A percentile compares a stretch with the other conserved stretches of the same genome.
Conservation (phyloP, 331 rosid genomes). For the Arachis monticola region DNA sequence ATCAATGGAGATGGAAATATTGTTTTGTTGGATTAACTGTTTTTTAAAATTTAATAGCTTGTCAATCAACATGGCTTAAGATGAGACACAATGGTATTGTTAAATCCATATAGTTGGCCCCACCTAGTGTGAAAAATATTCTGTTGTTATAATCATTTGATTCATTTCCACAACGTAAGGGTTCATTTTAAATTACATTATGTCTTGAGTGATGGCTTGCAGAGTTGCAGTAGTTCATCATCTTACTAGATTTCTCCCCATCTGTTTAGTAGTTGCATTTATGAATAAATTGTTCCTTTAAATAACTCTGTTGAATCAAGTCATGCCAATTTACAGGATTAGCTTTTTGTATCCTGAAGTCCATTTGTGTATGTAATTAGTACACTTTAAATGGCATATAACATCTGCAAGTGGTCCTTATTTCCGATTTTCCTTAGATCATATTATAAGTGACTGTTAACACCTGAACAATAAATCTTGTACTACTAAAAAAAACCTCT, state of each 20-base stretch:
- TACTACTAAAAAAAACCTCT: too few relatives aligned
- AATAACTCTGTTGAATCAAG: not conserved
- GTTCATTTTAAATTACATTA: conserved; percentile 9
- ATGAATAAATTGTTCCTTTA: conserved; percentile 16
- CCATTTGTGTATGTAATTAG: not conserved
- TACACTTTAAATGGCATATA: not conserved
- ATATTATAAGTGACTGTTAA: too few relatives aligned
- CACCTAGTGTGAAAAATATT: not conserved
- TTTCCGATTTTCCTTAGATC: not conserved
- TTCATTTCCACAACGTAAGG: not conserved
- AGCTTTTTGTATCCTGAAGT: conserved; percentile 1
- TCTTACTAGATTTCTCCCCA: not conserved
- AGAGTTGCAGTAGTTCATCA: not conserved
- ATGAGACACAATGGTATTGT: not conserved
- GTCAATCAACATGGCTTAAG: not conserved
- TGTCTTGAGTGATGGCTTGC: conserved; percentile 3
- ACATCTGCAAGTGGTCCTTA: not conserved
- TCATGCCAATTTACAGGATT: conserved; percentile 7
- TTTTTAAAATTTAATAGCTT: not conserved
- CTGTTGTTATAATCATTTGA: not conserved
- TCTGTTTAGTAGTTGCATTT: not conserved
- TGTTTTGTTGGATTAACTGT: not conserved
- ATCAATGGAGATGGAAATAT: not conserved
- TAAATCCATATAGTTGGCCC: not conserved
- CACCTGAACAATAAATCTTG: too few relatives aligned